Base-by-base conservation (phyloP, 306 rosid genomes). In the Ochetophila trinervis region DNA sequence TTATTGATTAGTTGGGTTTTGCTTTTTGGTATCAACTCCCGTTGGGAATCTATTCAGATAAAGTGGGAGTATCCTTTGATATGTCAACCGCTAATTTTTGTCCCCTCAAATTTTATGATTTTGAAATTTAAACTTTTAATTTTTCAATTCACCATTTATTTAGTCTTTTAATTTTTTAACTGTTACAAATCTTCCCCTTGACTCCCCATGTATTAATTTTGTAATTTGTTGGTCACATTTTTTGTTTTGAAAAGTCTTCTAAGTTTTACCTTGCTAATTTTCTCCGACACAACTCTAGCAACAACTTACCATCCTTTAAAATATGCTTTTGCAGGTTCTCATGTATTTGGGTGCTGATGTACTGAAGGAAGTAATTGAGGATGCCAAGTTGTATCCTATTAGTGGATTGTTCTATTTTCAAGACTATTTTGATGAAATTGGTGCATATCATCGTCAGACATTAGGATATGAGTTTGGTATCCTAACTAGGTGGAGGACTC, bases 341-440 rank as follows among this genome's bases (percentile, higher is more conserved):
- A 93, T 93, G 96, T 84, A 80, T 79, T 74, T 89, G 82, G 99
- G 99, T 22, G 72, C 91, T 14, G 84, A 77, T 51, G 88, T 70
- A 54, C 76, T 93, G 76, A 87, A 62, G 82, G 94, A 86, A 67
- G 86, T 75, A 9, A 64, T 93, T 81, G 94, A 90, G 57, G 75
- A 81, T 53, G 99, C 99, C 21, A 96, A 89, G 67, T 71, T 93
- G 76, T 93, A 79, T 80, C 97, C 99, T 16, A 90, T 93, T 62
- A 87, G 97, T 36, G 99, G 99, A 63, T 86, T 93, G 87, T 93
- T 93, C 76, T 78, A 53, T 73, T 93, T 93, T 78, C 74, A 74
- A 71, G 80, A 86, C 62, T 93, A 83, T 81, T 93, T 86, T 75
- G 88, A 83, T 47, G 99, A 93, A 80, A 83, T 93, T 54, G 85